These are phyloP conservation scores for Ophiostoma sp. DNA, from an alignment of 2,329 filamentous ascomycete species.

Conservation along the genomic window DNA sequence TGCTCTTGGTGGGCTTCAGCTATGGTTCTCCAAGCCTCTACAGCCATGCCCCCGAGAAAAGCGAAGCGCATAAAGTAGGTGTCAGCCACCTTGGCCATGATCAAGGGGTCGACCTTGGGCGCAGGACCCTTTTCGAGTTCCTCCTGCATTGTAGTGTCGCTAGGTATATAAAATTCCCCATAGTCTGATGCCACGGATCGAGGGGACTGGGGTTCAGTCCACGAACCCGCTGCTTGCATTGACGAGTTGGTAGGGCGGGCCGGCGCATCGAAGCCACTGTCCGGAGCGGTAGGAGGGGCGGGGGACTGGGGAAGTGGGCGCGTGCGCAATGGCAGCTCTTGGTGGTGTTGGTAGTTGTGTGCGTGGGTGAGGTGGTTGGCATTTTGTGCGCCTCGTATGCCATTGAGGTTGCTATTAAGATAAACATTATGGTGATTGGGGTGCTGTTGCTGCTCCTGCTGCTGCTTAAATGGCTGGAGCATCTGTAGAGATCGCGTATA, in stretches of 20 bases:
- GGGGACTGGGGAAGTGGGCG: conserved; percentile 3
- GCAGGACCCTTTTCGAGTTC: conserved; percentile 25
- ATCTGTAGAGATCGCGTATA: conserved; percentile 26
- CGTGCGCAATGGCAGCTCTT: conserved; percentile 17
- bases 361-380: conserved; percentile 7
- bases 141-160: conserved; percentile 30
- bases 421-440: conserved; percentile 1
- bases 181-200: conserved; percentile 17
- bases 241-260: conserved; percentile 7
- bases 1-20: conserved; percentile 12
- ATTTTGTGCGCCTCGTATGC: neutral
- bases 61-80: conserved; percentile 25
- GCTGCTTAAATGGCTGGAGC: conserved; percentile 9
- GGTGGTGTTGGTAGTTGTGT: conserved; percentile 19
- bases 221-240: conserved; percentile 15
- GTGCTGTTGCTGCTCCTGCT: conserved; percentile 9
- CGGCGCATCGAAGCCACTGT: neutral
- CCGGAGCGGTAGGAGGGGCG: too few species aligned
- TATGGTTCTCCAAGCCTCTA: conserved; percentile 19
- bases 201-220: conserved; percentile 21
- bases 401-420: neutral
- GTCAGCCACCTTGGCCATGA: conserved; percentile 27
- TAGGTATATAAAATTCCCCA: conserved; percentile 23
- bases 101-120: conserved; percentile 26
- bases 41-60: conserved; percentile 22